These are phyloP conservation scores for Solanum rostratum DNA, from an alignment of 257 asterid species.

Conservation along the genomic window DNA sequence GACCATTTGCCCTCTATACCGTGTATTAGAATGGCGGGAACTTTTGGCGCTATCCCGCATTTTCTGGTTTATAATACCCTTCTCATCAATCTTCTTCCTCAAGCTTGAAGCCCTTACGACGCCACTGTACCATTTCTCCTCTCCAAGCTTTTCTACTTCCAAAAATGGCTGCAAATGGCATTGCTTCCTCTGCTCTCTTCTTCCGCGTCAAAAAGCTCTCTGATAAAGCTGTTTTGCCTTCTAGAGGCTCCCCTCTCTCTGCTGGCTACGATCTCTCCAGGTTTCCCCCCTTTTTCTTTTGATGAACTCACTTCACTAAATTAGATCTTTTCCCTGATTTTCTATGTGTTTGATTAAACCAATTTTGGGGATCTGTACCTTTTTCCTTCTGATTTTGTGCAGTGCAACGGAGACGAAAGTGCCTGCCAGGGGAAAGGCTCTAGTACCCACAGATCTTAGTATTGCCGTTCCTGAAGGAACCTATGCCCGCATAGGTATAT, in stretches of 20 bases:
- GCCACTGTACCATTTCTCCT: neutral
- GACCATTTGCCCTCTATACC: neutral
- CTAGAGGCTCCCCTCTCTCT: constrained; percentile 22
- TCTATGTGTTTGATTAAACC: neutral
- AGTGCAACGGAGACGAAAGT: constrained; percentile 60
- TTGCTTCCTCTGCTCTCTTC: constrained; percentile 1
- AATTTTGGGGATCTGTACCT: neutral
- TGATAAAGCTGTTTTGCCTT: constrained; percentile 25
- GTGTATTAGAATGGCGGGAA: constrained; percentile 25
- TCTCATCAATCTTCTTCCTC: neutral
- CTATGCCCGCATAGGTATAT: constrained; percentile 70
- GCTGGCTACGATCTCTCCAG: constrained; percentile 45
- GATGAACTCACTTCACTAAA: neutral
- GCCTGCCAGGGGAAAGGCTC: constrained; percentile 72
- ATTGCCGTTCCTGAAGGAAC: constrained; percentile 75
- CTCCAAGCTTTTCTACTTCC: neutral
- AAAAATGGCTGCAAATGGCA: neutral
- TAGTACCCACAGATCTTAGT: constrained; percentile 76
- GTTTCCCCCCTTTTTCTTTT: neutral
- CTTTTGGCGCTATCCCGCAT: constrained; percentile 25
- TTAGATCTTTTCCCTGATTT: neutral
- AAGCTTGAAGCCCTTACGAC: neutral
- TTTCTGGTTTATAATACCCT: neutral
- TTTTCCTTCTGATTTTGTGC: neutral
- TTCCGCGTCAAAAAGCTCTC: constrained; percentile 34